phyloP scores from a whole-genome alignment of 352 stramenopile genomes.

The Hyaloperonospora brassicae region DNA sequence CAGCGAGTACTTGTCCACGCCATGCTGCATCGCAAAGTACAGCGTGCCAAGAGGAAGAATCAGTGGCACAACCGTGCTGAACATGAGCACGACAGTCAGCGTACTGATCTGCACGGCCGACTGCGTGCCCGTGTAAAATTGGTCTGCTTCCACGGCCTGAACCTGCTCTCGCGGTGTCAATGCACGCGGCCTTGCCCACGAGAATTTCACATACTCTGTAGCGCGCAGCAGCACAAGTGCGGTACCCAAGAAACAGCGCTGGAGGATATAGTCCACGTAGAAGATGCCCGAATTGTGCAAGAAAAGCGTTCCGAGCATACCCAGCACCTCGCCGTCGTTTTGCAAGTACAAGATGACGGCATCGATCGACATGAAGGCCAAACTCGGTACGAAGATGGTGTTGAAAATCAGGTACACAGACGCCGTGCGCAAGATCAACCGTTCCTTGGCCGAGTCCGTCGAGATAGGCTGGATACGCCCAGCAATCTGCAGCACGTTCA shows the following conservation, averaged over 20 bases:
- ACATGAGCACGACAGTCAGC: slow-evolving; percentile 75
- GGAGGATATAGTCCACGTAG: slow-evolving; percentile 83
- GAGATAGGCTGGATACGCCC: slow-evolving; percentile 78
- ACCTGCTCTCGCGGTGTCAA: slow-evolving; percentile 69
- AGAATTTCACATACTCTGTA: slow-evolving; percentile 79
- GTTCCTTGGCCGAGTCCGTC: slow-evolving; percentile 79
- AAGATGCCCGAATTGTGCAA: slow-evolving; percentile 85
- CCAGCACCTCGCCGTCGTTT: slow-evolving; percentile 61
- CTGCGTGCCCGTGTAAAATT: slow-evolving; percentile 81
- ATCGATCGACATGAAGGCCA: slow-evolving; percentile 84
- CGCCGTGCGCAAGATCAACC: slow-evolving; percentile 70
- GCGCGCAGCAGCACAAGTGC: slow-evolving; percentile 64
- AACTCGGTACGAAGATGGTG: slow-evolving; percentile 79
- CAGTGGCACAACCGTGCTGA: slow-evolving; percentile 78
- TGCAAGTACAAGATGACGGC: slow-evolving; percentile 71
- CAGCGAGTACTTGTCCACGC: slow-evolving; percentile 80
- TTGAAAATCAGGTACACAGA: slow-evolving; percentile 84
- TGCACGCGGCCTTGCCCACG: slow-evolving; percentile 65
- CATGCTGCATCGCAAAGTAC: slow-evolving; percentile 82
- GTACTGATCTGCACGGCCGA: slow-evolving; percentile 80
- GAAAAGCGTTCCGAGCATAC: slow-evolving; percentile 79
- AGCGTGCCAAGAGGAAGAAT: slow-evolving; percentile 73
- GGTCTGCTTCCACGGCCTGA: slow-evolving; percentile 58
- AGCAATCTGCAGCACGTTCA: slow-evolving; percentile 79
- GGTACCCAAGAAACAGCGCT: slow-evolving; percentile 75